Evolutionary conservation across 495 filamentous ascomycete genomes (phyloP), one percentile per base, ranked within the genome.

Genomic region (Annulohypoxylon moriforme): DNA sequence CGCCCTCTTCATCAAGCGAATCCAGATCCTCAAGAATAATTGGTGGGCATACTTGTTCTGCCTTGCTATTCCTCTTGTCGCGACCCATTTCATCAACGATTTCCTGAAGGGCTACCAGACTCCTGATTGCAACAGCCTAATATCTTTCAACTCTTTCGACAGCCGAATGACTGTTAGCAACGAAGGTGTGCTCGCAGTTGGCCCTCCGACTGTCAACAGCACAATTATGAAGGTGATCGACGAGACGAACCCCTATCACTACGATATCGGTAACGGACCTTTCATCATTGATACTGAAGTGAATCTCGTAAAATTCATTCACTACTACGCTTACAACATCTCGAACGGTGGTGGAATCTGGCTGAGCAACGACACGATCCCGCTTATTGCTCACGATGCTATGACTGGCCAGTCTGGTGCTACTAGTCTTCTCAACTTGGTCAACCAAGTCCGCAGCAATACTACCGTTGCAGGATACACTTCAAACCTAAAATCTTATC

Each of bases 1-100:
- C 77, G 87, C 90, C 9, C 77, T 94, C 24, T 91, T 93, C 73
- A 76, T 84, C 16, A 94, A 94, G 75, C 82, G 92, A 16, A 77
- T 86, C 44, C 89, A 88, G 1, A 88, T 93, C 22, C 77, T 92
- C 2, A 85, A 86, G 42, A 84, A 89, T 22, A 91, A 91, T 68
- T 87, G 85, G 73, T 81, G 92, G 61, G 89, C 90, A 2, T 91
- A 90, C 60, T 62, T 85, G 9, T 88, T 85, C 18, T 89, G 89
- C 14, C 78, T 91, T 24, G 71, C 90, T 2, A 84, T 93, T 27
- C 91, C 91, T 1, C 80, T 93, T 52, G 81, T 90, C 69, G 88
- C 68, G 2, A 61, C 64, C 8, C 20, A 66, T 36, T 61, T 66
- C 47, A 67, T 70, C 20, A 36, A 62, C 14, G 60, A 63, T 60